phyloP scores from a whole-genome alignment of 2,329 filamentous ascomycete genomes.

The Teratosphaeria epicoccoides region DNA sequence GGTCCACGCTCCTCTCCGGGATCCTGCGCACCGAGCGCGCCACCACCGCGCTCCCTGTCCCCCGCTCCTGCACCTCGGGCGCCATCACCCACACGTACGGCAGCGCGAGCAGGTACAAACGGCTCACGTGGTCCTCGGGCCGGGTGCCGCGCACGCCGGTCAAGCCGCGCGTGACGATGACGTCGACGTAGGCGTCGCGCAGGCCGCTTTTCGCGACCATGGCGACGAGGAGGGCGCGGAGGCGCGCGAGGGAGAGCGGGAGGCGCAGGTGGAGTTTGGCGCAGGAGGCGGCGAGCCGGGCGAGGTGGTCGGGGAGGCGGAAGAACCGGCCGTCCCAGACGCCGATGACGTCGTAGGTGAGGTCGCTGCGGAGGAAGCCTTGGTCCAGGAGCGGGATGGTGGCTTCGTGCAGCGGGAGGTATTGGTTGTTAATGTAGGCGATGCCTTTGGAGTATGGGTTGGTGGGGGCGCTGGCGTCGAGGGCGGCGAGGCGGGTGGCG shows the following conservation, averaged over 20 bases:
- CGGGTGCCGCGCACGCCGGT: slow-evolving; percentile 30
- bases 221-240: slow-evolving; percentile 21
- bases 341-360: not conserved
- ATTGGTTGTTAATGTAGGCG: not conserved
- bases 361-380: not conserved
- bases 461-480: slow-evolving; percentile 11
- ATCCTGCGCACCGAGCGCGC: slow-evolving; percentile 37
- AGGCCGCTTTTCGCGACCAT: slow-evolving; percentile 41
- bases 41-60: slow-evolving; percentile 34
- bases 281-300: not conserved
- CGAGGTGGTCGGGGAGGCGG: not conserved
- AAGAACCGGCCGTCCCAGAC: slow-evolving; percentile 1
- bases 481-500: slow-evolving; percentile 2
- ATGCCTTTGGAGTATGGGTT: slow-evolving; percentile 2
- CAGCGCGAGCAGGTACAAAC: slow-evolving; percentile 39
- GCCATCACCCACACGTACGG: slow-evolving; percentile 44
- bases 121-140: slow-evolving; percentile 29
- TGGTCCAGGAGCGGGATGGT: not conserved
- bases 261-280: not conserved
- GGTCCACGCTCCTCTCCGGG: slow-evolving; percentile 39
- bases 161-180: slow-evolving; percentile 42
- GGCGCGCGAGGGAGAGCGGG: not conserved
- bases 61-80: slow-evolving; percentile 32
- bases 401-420: not conserved
- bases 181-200: slow-evolving; percentile 40